Conservation (phyloP, 176 grass and related monocot genomes). For the Paspalum notatum region DNA sequence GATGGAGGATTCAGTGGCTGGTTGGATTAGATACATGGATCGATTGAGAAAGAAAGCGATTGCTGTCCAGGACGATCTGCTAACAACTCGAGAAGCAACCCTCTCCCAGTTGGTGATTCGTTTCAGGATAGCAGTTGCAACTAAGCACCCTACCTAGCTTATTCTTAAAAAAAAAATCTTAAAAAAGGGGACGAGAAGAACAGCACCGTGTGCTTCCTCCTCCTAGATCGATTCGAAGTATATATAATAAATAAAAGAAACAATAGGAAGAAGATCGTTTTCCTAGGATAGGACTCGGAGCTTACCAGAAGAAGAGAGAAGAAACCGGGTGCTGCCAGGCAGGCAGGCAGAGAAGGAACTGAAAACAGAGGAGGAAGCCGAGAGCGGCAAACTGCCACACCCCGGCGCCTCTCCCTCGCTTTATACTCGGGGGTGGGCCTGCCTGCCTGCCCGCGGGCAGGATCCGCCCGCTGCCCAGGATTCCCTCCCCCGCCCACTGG, state of each 20-base stretch:
- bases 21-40: background rate
- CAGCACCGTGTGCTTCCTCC: background rate
- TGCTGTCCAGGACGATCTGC: background rate
- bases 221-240: background rate
- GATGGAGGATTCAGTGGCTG: background rate
- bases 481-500: conserved; percentile 38
- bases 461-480: conserved; percentile 37
- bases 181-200: background rate
- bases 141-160: background rate
- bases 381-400: conserved; percentile 58
- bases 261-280: background rate
- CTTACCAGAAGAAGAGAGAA: background rate
- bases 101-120: background rate
- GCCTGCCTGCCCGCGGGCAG: conserved; percentile 56
- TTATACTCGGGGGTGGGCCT: conserved; percentile 36
- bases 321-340: background rate
- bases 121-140: no score
- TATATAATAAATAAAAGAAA: background rate
- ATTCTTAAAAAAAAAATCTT: background rate
- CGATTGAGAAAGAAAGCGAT: background rate
- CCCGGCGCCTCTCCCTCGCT: background rate
- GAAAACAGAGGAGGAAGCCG: background rate
- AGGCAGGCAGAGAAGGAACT: no score
- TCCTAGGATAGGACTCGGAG: background rate
- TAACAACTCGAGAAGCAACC: background rate